Base-by-base conservation (phyloP, 352 stramenopile species). In the Globisporangium cylindrosporum region DNA sequence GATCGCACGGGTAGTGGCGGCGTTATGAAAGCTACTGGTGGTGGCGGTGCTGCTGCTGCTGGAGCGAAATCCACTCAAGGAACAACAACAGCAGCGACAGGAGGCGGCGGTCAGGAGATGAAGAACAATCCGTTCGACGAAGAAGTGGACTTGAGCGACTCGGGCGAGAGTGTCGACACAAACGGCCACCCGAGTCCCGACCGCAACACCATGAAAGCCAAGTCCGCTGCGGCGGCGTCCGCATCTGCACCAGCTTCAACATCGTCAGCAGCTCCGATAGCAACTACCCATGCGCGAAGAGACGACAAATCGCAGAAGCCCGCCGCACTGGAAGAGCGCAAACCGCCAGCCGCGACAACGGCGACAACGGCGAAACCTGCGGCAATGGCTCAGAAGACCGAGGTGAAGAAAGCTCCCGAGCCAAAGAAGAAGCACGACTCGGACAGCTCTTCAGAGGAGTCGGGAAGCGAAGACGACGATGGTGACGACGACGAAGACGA, bases 61-160 rank as follows among this genome's bases (percentile, higher is more conserved):
- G 48, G 34, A 4, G 49, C 54, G 1, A 69, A 70, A 27, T 22
- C n/a, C 0, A 68, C 68, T 9, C 51, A 66, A 12, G 36, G 54
- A 8, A 79, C 66, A 59, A 27, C 54, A 36, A 48, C 61, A 24
- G 46, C 53, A 20, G 46, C 46, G 10, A 56, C 56, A 14, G 62
- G 53, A 27, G 46, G 68, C 3, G 46, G 68, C 3, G 81, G 73
- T 0, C 73, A 64, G 15, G 88, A 95, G 70, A 70, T 86, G 46
- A 94, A 94, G 68, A 96, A 96, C 72, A 82, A 85, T 32, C 88
- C 88, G 59, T 94, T 95, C 59, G 90, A 97, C 56, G 89, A 94
- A 73, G 76, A 95, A 73, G 79, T 96, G 8, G 89, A 95, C 56
- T 60, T 96, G 43, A 96, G 89, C 60, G 89, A 96, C 67, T 96